phyloP scores from a whole-genome alignment of 192 early-diverging fungal genomes.

The Podila minutissima region DNA sequence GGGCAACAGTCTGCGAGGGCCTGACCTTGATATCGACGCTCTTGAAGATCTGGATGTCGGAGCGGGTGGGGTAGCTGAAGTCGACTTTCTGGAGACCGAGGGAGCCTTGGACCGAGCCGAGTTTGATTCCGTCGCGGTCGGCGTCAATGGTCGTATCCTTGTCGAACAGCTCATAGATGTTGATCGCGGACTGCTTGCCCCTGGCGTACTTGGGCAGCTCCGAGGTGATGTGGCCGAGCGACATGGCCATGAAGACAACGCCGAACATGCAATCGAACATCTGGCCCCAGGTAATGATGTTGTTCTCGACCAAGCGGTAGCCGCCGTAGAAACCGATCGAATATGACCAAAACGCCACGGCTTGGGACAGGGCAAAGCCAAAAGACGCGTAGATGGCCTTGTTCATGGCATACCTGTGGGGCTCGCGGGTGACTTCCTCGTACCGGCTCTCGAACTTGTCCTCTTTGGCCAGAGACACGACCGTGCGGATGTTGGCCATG shows the following conservation, averaged over 20 bases:
- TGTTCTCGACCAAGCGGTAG: slow-evolving; percentile 52
- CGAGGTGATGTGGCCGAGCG: slow-evolving; percentile 62
- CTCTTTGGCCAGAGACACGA: slow-evolving; percentile 75
- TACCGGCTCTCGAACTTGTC: slow-evolving; percentile 46
- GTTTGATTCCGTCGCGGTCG: too few relatives aligned
- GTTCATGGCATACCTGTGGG: slow-evolving; percentile 53
- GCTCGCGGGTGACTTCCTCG: slow-evolving; percentile 51
- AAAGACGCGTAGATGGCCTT: slow-evolving; percentile 51
- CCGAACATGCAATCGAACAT: slow-evolving; percentile 63
- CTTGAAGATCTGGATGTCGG: too few relatives aligned
- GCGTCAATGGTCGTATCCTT: too few relatives aligned
- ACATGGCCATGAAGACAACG: slow-evolving; percentile 72
- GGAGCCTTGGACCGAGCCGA: too few relatives aligned
- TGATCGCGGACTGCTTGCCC: slow-evolving; percentile 75
- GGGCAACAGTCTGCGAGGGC: too few relatives aligned
- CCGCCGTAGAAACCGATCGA: slow-evolving; percentile 68
- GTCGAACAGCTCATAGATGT: slow-evolving; percentile 75
- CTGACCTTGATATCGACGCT: too few relatives aligned
- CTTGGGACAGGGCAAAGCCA: slow-evolving; percentile 63
- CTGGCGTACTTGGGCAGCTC: slow-evolving; percentile 66
- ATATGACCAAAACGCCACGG: slow-evolving; percentile 63
- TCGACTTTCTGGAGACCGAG: too few relatives aligned
- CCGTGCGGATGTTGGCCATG: slow-evolving; percentile 86
- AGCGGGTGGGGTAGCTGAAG: too few relatives aligned
- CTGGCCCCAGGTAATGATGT: slow-evolving; percentile 4